phyloP scores from a whole-genome alignment of 441 rosid genomes.

The Raphanus hybrid region DNA sequence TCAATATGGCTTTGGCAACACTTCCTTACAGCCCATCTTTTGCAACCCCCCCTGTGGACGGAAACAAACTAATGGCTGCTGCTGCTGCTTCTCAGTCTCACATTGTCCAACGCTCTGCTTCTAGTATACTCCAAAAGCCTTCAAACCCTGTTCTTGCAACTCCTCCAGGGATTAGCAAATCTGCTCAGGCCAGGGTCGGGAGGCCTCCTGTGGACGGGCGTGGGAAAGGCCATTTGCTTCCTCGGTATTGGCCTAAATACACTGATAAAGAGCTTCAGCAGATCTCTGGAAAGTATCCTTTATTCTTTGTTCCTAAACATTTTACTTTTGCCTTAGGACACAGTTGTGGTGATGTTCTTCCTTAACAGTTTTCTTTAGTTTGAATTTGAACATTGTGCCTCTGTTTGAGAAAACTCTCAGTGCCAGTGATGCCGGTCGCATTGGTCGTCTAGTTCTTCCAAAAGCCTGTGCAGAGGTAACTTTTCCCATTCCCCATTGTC shows the following conservation, averaged over 20 bases:
- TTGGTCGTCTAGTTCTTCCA: slow-evolving; percentile 97
- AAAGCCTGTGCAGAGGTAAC: slow-evolving; percentile 98
- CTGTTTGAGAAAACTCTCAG: slow-evolving; percentile 97
- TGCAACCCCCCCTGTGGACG: slow-evolving; percentile 58
- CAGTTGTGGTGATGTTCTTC: slow-evolving; percentile 23
- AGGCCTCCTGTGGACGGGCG: slow-evolving; percentile 91
- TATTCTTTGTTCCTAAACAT: slow-evolving; percentile 1
- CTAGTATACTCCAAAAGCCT: slow-evolving; percentile 72
- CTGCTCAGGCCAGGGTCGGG: slow-evolving; percentile 60
- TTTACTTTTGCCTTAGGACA: slow-evolving; percentile 18
- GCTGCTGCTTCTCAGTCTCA: slow-evolving; percentile 41
- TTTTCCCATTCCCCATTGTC: no score
- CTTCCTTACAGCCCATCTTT: slow-evolving; percentile 52
- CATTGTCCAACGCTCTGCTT: slow-evolving; percentile 64
- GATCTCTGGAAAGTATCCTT: slow-evolving; percentile 95
- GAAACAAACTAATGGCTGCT: slow-evolving; percentile 51
- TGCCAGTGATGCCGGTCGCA: slow-evolving; percentile 98
- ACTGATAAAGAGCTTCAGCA: slow-evolving; percentile 94
- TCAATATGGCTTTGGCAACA: slow-evolving; percentile 62
- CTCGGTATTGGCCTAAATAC: slow-evolving; percentile 94
- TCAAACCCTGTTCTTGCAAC: slow-evolving; percentile 53
- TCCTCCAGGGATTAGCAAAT: slow-evolving; percentile 43
- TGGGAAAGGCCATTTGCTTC: slow-evolving; percentile 89
- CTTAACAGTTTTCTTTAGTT: slow-evolving; percentile 49
- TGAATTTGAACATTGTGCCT: slow-evolving; percentile 80